These are phyloP conservation scores for Starmera quercuum DNA, from an alignment of 805 yeast species.

Conservation along the genomic window DNA sequence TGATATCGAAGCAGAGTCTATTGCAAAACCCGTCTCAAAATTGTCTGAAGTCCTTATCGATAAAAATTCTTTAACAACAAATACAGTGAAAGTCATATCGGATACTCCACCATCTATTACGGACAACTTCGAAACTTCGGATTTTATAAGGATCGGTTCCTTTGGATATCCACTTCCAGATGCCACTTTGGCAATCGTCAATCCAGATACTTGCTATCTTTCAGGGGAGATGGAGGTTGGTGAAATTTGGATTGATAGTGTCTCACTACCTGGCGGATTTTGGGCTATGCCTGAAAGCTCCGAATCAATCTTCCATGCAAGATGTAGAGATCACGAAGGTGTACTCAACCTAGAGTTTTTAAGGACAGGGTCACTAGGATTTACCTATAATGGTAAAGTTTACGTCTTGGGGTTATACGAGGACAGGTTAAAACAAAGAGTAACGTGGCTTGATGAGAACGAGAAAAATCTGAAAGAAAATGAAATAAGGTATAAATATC, in stretches of 20 bases:
- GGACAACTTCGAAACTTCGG: slow-evolving; percentile 35
- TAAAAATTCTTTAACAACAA: slow-evolving; percentile 63
- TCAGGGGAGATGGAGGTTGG: slow-evolving; percentile 79
- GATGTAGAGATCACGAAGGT: slow-evolving; percentile 68
- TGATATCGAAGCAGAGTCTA: slow-evolving; percentile 30
- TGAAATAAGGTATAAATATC: slow-evolving; percentile 41
- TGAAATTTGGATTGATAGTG: slow-evolving; percentile 96
- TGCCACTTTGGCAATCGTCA: slow-evolving; percentile 87
- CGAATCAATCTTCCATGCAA: slow-evolving; percentile 71
- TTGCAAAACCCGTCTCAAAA: slow-evolving; percentile 23
- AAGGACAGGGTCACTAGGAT: slow-evolving; percentile 88
- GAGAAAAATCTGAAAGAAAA: slow-evolving; percentile 7
- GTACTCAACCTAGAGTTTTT: slow-evolving; percentile 68
- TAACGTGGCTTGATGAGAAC: slow-evolving; percentile 56
- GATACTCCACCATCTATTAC: slow-evolving; percentile 43
- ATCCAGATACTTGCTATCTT: slow-evolving; percentile 79
- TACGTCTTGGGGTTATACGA: slow-evolving; percentile 87
- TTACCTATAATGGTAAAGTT: slow-evolving; percentile 78
- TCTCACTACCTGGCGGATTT: slow-evolving; percentile 84
- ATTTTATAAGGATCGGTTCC: slow-evolving; percentile 69
- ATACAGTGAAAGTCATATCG: slow-evolving; percentile 60
- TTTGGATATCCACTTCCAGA: slow-evolving; percentile 95
- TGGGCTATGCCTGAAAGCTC: slow-evolving; percentile 69
- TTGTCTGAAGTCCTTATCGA: slow-evolving; percentile 66
- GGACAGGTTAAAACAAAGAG: slow-evolving; percentile 77